Base-by-base conservation (phyloP, 2,329 filamentous ascomycete species). In the Tricladium varicosporioides region DNA sequence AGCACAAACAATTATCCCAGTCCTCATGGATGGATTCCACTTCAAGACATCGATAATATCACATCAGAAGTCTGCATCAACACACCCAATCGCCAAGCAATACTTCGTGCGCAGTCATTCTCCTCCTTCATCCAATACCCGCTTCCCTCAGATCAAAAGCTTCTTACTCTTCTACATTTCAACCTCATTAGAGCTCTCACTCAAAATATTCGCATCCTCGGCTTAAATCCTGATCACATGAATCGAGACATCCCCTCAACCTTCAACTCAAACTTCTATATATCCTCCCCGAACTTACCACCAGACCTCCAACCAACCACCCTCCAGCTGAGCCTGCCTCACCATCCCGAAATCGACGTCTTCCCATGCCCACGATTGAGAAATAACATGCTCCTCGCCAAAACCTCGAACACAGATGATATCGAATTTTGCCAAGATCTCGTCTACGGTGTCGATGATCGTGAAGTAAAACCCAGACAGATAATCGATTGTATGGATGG, bases 281-380 rank as follows among this genome's bases (percentile, higher is more conserved):
- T 44, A 45, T 10, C n/a, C 33, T 18, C 36, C 11, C 11, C 15
- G 33, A 48, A 16, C 15, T 18, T 66, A 1, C 65, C 63, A 2
- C 49, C 51, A 10, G 14, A 50, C 5, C 68, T 75, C 0, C 69
- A 67, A 11, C 76, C 75, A 1, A 78, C 76, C 0, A 56, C 52
- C 7, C 18, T 76, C 3, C 76, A 79, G 53, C 60, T 62, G 16
- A 64, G 64, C 0, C 63, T 69, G 0, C 63, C 67, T 5, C 76
- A 79, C 53, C 76, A 79, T 60, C 75, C 76, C 0, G 71, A 71
- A 62, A 62, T 73, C 8, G 72, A 75, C 45, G 54, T 72, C 1
- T 70, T 74, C 27, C 73, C 72, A 0, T 69, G 71, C 16, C 72
- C 75, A 0, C 61, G 63, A 5, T 62, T 75, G 40, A 69, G 76